Evolutionary conservation across 495 filamentous ascomycete species (phyloP).

Genomic region (Penicillium bialowiezense): DNA sequence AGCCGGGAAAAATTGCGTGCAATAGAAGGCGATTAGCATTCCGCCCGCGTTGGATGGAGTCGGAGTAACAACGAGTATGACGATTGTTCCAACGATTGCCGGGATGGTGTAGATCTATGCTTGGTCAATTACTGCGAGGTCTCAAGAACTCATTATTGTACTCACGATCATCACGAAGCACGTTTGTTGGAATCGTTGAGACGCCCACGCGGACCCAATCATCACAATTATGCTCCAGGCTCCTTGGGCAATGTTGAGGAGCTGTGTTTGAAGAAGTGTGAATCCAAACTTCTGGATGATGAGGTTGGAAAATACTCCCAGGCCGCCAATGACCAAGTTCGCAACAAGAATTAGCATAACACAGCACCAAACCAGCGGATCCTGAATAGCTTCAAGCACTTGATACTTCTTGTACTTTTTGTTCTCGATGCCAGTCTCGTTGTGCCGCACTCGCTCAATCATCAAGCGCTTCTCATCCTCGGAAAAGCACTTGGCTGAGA

Average conservation of each 20-base stretch:
- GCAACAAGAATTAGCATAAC: constrained; percentile 21
- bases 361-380: constrained; percentile 43
- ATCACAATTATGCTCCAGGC: constrained; percentile 19
- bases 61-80: constrained; percentile 17
- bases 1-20: constrained; percentile 22
- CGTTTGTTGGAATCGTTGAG: constrained; percentile 15
- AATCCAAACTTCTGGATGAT: constrained; percentile 31
- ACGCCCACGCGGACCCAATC: constrained; percentile 14
- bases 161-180: constrained; percentile 25
- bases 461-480: constrained; percentile 45
- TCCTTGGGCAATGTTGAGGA: constrained; percentile 27
- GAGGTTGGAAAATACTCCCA: constrained; percentile 34
- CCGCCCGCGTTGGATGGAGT: constrained; percentile 13
- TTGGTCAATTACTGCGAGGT: not conserved
- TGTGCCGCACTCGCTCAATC: constrained; percentile 50
- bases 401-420: constrained; percentile 50
- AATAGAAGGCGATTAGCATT: constrained; percentile 25
- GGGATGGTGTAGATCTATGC: constrained; percentile 11
- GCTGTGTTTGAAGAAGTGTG: constrained; percentile 24
- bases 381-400: constrained; percentile 42
- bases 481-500: constrained; percentile 41
- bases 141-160: constrained; percentile 17
- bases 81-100: constrained; percentile 16
- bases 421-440: constrained; percentile 54
- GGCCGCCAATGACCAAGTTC: constrained; percentile 33